Conservation (phyloP, 306 rosid genomes). For the Malus sylvestris region DNA sequence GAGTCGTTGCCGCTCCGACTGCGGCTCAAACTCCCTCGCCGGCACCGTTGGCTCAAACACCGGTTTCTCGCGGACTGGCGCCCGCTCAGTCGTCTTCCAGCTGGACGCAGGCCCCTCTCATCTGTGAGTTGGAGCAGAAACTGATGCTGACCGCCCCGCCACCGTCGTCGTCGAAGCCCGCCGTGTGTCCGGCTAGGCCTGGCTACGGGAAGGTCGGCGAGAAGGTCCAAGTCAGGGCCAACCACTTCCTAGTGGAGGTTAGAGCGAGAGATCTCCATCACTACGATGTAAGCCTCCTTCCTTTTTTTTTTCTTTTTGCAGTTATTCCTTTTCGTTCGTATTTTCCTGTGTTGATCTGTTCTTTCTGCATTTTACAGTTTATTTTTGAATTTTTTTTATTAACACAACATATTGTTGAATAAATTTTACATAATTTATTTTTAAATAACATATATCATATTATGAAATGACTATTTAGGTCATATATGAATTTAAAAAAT, state of each 20-base stretch:
- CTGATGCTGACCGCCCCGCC: slow-evolving; percentile 16
- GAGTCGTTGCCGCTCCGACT: neutral
- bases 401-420: too few species aligned
- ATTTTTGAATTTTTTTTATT: neutral
- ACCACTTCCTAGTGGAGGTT: slow-evolving; percentile 47
- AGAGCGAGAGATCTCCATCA: slow-evolving; percentile 33
- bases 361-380: neutral
- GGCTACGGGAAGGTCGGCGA: slow-evolving; percentile 30
- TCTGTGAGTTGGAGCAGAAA: slow-evolving; percentile 1
- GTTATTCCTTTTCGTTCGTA: neutral
- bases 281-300: slow-evolving; percentile 38
- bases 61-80: neutral
- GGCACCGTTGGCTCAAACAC: neutral
- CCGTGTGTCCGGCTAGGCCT: slow-evolving; percentile 30
- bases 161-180: slow-evolving; percentile 39
- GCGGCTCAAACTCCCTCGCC: neutral
- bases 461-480: too few species aligned
- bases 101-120: neutral
- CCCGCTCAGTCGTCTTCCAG: neutral
- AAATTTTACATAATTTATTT: too few species aligned
- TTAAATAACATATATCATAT: too few species aligned
- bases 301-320: neutral
- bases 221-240: slow-evolving; percentile 32
- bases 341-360: neutral
- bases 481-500: too few species aligned